Percentiles rank a stretch among this genome's conserved stretches.
Evolutionary conservation across 2,329 filamentous ascomycete genomes (phyloP).

Genomic region (Colletotrichum orchidophilum): DNA sequence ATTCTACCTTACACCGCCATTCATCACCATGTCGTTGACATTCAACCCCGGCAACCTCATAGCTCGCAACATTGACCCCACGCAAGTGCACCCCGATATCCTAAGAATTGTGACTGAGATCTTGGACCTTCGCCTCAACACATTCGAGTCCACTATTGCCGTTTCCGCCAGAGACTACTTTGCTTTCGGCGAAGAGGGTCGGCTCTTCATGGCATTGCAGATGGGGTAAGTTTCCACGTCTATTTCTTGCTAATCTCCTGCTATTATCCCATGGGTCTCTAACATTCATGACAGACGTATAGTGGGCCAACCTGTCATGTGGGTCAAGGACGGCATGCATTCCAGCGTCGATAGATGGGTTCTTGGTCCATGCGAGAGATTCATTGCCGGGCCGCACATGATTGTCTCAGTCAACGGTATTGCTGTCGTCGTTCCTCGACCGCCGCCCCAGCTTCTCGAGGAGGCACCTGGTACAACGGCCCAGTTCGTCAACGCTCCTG

Average conservation of each 20-base stretch:
- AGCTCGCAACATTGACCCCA: slow-evolving; percentile 21
- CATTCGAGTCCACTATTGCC: slow-evolving; percentile 23
- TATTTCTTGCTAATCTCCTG: not conserved
- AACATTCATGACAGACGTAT: slow-evolving; percentile 6
- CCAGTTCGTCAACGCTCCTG: slow-evolving; percentile 3
- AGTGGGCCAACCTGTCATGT: slow-evolving; percentile 23
- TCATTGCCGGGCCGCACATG: slow-evolving; percentile 23
- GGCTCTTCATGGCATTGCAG: slow-evolving; percentile 25
- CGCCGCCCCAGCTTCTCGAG: slow-evolving; percentile 12
- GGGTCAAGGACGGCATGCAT: slow-evolving; percentile 27
- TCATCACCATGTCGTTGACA: slow-evolving; percentile 1
- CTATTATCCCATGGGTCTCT: not conserved
- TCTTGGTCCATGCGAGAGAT: slow-evolving; percentile 20
- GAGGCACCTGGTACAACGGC: not conserved
- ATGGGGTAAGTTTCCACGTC: slow-evolving; percentile 12
- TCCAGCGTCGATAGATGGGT: slow-evolving; percentile 22
- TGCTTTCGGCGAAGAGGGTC: slow-evolving; percentile 21
- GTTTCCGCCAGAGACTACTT: slow-evolving; percentile 20
- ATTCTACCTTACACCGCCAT: slow-evolving; percentile 2
- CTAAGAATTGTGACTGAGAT: slow-evolving; percentile 17
- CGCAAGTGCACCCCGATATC: slow-evolving; percentile 11
- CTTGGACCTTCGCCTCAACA: slow-evolving; percentile 26
- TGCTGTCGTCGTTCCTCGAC: slow-evolving; percentile 19
- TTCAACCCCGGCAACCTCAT: slow-evolving; percentile 27
- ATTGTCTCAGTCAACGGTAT: slow-evolving; percentile 26